These are phyloP conservation scores for Colletotrichum sp. DNA, from an alignment of 2,329 filamentous ascomycete genomes.

Conservation along the genomic window DNA sequence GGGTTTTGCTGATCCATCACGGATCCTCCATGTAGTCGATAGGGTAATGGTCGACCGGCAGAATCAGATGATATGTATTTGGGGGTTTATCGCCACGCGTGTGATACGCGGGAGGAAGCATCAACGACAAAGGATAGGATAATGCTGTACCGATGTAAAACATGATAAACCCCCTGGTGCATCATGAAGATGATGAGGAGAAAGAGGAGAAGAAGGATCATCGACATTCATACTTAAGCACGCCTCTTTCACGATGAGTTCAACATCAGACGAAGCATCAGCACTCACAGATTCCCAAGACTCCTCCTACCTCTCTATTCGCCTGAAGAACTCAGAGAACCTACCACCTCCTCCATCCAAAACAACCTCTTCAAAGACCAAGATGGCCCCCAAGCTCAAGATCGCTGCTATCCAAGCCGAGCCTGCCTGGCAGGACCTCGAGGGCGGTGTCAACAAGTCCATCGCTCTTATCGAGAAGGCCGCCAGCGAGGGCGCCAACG, in stretches of 20 bases:
- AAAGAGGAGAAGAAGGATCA: not conserved
- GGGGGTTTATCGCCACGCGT: not conserved
- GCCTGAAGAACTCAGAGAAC: not conserved
- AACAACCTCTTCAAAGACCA: not conserved
- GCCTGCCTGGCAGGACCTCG: constrained; percentile 29
- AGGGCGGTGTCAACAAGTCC: constrained; percentile 39
- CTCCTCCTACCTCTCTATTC: not conserved
- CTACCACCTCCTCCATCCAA: not conserved
- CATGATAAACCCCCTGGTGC: not conserved
- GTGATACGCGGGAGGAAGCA: not conserved
- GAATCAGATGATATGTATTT: not conserved
- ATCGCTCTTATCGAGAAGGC: constrained; percentile 37
- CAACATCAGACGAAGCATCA: not conserved
- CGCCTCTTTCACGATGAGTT: not conserved
- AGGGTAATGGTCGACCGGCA: not conserved
- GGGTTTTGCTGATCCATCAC: not conserved
- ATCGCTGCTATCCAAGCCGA: constrained; percentile 30
- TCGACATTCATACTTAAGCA: not conserved
- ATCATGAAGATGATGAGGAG: not conserved
- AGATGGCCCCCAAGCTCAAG: constrained; percentile 23
- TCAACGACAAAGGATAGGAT: not conserved
- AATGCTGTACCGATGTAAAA: not conserved
- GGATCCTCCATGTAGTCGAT: not conserved
- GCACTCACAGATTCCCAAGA: not conserved
- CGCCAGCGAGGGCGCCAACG: constrained; percentile 32